Evolutionary conservation across 495 filamentous ascomycete genomes (phyloP), one percentile per base, ranked within the genome.

Genomic region (Podospora tetraspora): DNA sequence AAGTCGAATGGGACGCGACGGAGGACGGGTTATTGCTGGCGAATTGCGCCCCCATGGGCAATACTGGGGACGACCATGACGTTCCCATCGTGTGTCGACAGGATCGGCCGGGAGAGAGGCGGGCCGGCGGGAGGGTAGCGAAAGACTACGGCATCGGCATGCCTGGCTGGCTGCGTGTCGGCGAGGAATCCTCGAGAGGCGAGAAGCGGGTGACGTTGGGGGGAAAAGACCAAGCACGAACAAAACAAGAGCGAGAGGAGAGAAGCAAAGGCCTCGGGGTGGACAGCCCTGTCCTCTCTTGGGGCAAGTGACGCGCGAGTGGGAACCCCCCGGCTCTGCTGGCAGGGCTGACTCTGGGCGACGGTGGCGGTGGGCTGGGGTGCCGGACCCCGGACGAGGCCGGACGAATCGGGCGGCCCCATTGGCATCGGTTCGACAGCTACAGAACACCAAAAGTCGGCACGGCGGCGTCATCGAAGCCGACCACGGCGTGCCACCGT

Each of bases 41-140:
- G 62, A 70, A 70, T 29, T 64, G 62, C 23, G 69, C 60, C 56
- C 69, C 69, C 11, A 32, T 21, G 25, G 62, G 29, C 19, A 21
- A 22, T 1, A 25, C 16, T 24, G 56, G 37, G 13, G 68, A 63
- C 43, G 68, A 69, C 34, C 56, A 63, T 34, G 68, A 62, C 52
- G 23, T 64, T n/a, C 68, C 68, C 68, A 70, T 70, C 21, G 63
- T 59, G 59, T 22, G 25, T 29, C 21, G 30, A 57, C 25, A 25
- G 57, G 56, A 61, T 27, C 57, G 56, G 22, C 23, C 57, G 21
- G 34, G 59, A 25, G 19, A 21, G 16, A 24, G 19, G 37, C n/a
- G 43, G 19, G 16, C 43, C 43, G 43, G 43, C 43, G 43, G 43
- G 3, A 19, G 43, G 25, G 22, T 32, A 59, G 63, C 63, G 63